Conservation (phyloP, 495 filamentous ascomycete genomes). For the Penicillium crystallinum region DNA sequence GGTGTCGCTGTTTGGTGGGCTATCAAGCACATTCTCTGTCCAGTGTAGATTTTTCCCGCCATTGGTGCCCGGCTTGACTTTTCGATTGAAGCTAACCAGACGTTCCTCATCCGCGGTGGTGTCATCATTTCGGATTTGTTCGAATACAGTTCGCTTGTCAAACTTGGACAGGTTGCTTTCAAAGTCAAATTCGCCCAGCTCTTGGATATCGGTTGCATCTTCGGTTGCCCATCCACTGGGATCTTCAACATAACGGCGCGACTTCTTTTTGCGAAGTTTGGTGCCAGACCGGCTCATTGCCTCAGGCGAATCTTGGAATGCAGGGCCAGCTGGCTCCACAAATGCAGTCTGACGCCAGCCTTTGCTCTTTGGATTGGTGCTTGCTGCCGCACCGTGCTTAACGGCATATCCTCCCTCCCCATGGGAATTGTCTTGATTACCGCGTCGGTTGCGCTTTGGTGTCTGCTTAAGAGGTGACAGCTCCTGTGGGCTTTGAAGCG, state of each 20-base stretch:
- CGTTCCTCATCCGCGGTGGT: slow-evolving; percentile 82
- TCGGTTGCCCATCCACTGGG: slow-evolving; percentile 94
- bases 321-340: slow-evolving; percentile 45
- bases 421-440: slow-evolving; percentile 24
- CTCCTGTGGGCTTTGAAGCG: slow-evolving; percentile 16
- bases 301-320: slow-evolving; percentile 23
- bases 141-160: slow-evolving; percentile 85
- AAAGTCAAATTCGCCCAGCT: slow-evolving; percentile 91
- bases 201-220: slow-evolving; percentile 95
- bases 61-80: slow-evolving; percentile 67
- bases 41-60: slow-evolving; percentile 88
- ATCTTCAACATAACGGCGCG: slow-evolving; percentile 50
- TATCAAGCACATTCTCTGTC: slow-evolving; percentile 84
- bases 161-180: slow-evolving; percentile 83
- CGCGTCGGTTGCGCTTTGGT: slow-evolving; percentile 31
- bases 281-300: slow-evolving; percentile 19
- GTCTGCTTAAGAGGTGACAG: slow-evolving; percentile 14
- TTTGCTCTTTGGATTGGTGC: slow-evolving; percentile 47
- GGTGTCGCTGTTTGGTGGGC: slow-evolving; percentile 62
- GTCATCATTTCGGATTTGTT: slow-evolving; percentile 81
- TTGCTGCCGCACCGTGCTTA: slow-evolving; percentile 34
- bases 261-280: slow-evolving; percentile 50
- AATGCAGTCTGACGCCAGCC: slow-evolving; percentile 86
- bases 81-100: slow-evolving; percentile 82
- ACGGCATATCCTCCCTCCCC: slow-evolving; percentile 15